phyloP scores from a whole-genome alignment of 1,284 basidiomycete species.

The Leccinum ambiguum region DNA sequence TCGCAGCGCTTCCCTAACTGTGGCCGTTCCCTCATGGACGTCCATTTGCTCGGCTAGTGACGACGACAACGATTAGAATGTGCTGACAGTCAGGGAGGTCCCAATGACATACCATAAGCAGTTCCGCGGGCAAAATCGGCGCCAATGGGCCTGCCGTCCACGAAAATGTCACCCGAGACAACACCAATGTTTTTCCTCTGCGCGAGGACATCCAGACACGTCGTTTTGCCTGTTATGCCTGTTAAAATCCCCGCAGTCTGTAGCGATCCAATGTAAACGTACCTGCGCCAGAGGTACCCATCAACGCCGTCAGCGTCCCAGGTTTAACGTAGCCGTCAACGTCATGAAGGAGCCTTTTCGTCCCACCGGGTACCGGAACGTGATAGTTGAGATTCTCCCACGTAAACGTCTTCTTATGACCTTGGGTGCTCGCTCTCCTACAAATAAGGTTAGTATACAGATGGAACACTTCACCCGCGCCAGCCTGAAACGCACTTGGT shows the following conservation, averaged over 20 bases:
- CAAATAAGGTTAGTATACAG: neutral
- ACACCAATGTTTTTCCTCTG: constrained; percentile 85
- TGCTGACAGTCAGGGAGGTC: constrained; percentile 20
- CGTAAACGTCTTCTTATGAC: constrained; percentile 57
- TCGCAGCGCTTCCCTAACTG: constrained; percentile 86
- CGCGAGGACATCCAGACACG: constrained; percentile 85
- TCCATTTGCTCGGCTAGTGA: constrained; percentile 83
- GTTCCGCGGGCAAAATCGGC: constrained; percentile 76
- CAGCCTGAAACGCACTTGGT: constrained; percentile 14
- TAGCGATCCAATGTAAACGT: constrained; percentile 8
- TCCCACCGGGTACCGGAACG: constrained; percentile 72
- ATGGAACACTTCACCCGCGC: neutral
- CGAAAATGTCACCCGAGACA: constrained; percentile 76
- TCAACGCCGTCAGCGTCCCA: constrained; percentile 77
- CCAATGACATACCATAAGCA: constrained; percentile 57
- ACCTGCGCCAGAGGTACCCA: constrained; percentile 80
- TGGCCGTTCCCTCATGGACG: constrained; percentile 82
- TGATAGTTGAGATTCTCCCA: constrained; percentile 75
- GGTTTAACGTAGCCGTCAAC: constrained; percentile 90
- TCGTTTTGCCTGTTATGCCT: constrained; percentile 55
- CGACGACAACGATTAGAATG: constrained; percentile 6
- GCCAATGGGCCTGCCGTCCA: constrained; percentile 75
- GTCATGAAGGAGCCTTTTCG: constrained; percentile 73
- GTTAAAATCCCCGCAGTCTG: constrained; percentile 21
- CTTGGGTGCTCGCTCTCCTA: constrained; percentile 5